Evolutionary conservation across 768 basidiomycete genomes (phyloP).

Genomic region (Chlorophyllum brunneum): DNA sequence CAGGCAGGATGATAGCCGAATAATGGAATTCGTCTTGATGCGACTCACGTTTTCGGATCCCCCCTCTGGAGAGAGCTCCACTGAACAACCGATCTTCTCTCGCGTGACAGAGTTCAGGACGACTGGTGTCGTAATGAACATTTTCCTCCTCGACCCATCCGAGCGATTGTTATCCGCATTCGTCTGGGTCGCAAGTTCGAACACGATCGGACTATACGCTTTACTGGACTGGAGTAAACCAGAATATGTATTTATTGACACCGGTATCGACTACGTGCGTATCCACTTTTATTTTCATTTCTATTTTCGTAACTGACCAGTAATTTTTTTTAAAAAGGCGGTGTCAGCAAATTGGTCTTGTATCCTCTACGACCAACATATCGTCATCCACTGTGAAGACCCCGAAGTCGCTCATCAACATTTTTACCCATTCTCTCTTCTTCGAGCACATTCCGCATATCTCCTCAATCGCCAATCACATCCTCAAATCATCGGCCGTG

Average conservation of each 20-base stretch:
- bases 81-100: slow-evolving; percentile 45
- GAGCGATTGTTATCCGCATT: slow-evolving; percentile 61
- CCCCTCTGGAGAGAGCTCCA: slow-evolving; percentile 34
- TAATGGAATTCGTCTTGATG: slow-evolving; percentile 74
- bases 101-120: slow-evolving; percentile 62
- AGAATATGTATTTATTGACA: slow-evolving; percentile 71
- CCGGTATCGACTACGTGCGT: slow-evolving; percentile 68
- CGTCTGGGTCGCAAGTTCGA: slow-evolving; percentile 56
- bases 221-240: slow-evolving; percentile 62
- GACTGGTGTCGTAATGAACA: slow-evolving; percentile 70
- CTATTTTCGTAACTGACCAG: background rate
- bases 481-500: slow-evolving; percentile 36
- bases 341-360: slow-evolving; percentile 77
- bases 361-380: slow-evolving; percentile 58
- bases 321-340: slow-evolving; percentile 31
- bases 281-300: slow-evolving; percentile 15
- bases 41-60: slow-evolving; percentile 56
- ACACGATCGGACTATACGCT: slow-evolving; percentile 58
- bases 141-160: slow-evolving; percentile 68
- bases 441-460: slow-evolving; percentile 28
- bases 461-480: slow-evolving; percentile 26
- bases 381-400: slow-evolving; percentile 75
- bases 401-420: slow-evolving; percentile 61
- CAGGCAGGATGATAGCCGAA: slow-evolving; percentile 56
- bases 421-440: slow-evolving; percentile 56